These are phyloP conservation scores for Hymenoscyphus occultus DNA, from an alignment of 2,329 filamentous ascomycete species.

Conservation along the genomic window DNA sequence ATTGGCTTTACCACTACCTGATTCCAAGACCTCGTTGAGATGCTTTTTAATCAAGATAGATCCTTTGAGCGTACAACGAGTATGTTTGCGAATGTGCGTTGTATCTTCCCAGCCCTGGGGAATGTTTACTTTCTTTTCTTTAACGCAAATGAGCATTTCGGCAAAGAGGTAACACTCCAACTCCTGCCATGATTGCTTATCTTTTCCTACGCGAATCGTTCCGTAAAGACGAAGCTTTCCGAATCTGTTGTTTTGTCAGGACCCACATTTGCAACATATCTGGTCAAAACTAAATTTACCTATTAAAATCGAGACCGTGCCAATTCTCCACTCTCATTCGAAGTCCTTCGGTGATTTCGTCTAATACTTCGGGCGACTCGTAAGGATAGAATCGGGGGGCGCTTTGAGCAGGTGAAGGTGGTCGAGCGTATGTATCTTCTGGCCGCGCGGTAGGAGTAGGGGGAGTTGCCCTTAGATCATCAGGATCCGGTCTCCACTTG, in stretches of 20 bases:
- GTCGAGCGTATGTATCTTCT: slow-evolving; percentile 53
- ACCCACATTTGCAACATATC: neutral
- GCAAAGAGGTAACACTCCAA: slow-evolving; percentile 95
- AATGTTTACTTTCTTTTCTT: slow-evolving; percentile 75
- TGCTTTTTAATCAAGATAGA: slow-evolving; percentile 99
- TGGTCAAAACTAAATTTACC: slow-evolving; percentile 45
- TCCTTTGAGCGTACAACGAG: slow-evolving; percentile 87
- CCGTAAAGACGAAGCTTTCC: slow-evolving; percentile 89
- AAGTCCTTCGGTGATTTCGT: slow-evolving; percentile 82
- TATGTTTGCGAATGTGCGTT: slow-evolving; percentile 57
- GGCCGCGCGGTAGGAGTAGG: slow-evolving; percentile 43
- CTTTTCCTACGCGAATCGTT: slow-evolving; percentile 89
- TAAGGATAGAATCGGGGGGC: slow-evolving; percentile 63
- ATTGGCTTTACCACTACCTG: slow-evolving; percentile 46
- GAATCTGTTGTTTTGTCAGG: slow-evolving; percentile 55
- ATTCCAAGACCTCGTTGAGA: slow-evolving; percentile 80
- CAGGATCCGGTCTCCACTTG: slow-evolving; percentile 83
- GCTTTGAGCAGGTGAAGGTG: slow-evolving; percentile 54
- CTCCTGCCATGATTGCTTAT: slow-evolving; percentile 95
- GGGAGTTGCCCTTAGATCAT: slow-evolving; percentile 64
- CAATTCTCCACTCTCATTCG: slow-evolving; percentile 92
- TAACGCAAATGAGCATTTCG: slow-evolving; percentile 99
- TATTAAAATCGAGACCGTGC: slow-evolving; percentile 90
- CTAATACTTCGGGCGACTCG: slow-evolving; percentile 72
- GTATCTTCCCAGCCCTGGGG: slow-evolving; percentile 66